Percentiles rank a stretch among this genome's conserved stretches.
Conservation (phyloP, 208 protist genomes). For the Trypanosomatidae sp. region DNA sequence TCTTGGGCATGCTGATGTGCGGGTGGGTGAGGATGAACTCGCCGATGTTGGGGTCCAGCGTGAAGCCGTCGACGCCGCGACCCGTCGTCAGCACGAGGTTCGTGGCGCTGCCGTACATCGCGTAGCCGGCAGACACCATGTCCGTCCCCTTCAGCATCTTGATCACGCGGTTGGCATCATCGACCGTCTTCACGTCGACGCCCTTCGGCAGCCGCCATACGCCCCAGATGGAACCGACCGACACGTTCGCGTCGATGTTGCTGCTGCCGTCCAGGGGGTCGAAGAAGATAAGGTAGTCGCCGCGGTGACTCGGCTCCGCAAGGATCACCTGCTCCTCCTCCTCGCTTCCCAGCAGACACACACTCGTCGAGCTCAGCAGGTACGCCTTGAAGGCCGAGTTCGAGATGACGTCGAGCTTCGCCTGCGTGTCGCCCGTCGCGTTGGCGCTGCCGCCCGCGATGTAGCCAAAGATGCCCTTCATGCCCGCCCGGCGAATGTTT, state of each 20-base stretch:
- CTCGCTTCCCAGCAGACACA: constrained; percentile 76
- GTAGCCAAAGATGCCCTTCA: constrained; percentile 85
- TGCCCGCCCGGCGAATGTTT: constrained; percentile 82
- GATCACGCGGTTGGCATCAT: constrained; percentile 76
- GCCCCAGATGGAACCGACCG: constrained; percentile 94
- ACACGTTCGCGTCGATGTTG: constrained; percentile 98
- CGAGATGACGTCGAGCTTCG: constrained; percentile 86
- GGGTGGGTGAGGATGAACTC: constrained; percentile 98
- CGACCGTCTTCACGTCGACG: constrained; percentile 71
- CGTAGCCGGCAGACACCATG: constrained; percentile 92
- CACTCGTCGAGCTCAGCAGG: constrained; percentile 71
- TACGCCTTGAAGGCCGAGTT: constrained; percentile 90
- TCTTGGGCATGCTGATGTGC: constrained; percentile 89
- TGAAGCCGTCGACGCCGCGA: constrained; percentile 94
- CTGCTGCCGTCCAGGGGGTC: constrained; percentile 96
- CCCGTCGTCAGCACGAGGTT: constrained; percentile 93
- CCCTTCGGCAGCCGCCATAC: constrained; percentile 82
- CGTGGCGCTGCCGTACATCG: constrained; percentile 95
- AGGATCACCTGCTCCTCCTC: constrained; percentile 83
- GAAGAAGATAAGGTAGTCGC: constrained; percentile 94
- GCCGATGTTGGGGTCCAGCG: constrained; percentile 94
- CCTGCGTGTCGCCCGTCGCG: constrained; percentile 81
- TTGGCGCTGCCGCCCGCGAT: constrained; percentile 49
- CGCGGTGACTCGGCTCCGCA: constrained; percentile 55
- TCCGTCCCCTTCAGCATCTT: constrained; percentile 56